These are phyloP conservation scores for Lasiosphaeria miniovina DNA, from an alignment of 495 filamentous ascomycete genomes.

Conservation along the genomic window DNA sequence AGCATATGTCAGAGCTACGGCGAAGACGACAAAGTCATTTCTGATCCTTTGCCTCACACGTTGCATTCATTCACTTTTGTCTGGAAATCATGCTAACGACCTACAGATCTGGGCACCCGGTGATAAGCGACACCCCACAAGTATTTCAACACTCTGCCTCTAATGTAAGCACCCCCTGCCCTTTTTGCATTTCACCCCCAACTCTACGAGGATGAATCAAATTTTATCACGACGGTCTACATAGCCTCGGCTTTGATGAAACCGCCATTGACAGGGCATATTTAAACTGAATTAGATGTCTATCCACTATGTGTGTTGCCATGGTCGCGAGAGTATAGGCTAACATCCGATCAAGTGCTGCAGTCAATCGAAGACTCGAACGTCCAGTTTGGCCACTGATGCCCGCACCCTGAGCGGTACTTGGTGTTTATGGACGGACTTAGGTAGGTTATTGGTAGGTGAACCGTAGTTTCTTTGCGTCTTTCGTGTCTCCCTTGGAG, in stretches of 20 bases:
- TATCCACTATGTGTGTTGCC: slow-evolving; percentile 4
- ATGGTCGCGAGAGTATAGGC: slow-evolving; percentile 6
- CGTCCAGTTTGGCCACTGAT: too few species aligned
- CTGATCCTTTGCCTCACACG: slow-evolving; percentile 35
- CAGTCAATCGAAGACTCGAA: too few species aligned
- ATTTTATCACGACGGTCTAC: slow-evolving; percentile 96
- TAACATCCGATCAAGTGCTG: slow-evolving; percentile 12
- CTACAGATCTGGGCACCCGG: slow-evolving; percentile 7
- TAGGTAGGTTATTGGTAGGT: too few species aligned
- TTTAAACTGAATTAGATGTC: slow-evolving; percentile 52
- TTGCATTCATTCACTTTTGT: slow-evolving; percentile 9
- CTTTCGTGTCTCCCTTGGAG: too few species aligned
- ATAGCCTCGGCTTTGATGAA: slow-evolving; percentile 90
- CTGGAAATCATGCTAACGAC: slow-evolving; percentile 19
- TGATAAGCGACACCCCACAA: background rate
- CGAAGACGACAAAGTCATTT: slow-evolving; percentile 59
- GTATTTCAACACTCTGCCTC: background rate
- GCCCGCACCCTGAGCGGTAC: too few species aligned
- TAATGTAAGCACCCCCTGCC: slow-evolving; percentile 15
- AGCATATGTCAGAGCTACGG: slow-evolving; percentile 84
- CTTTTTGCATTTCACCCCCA: slow-evolving; percentile 4
- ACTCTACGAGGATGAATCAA: slow-evolving; percentile 59
- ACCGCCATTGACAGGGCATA: slow-evolving; percentile 84
- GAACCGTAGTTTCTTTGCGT: too few species aligned
- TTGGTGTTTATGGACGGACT: too few species aligned